Evolutionary conservation across 1,284 basidiomycete species (phyloP), one percentile per base, ranked within the genome.

Genomic region (Cerioporus squamosus): DNA sequence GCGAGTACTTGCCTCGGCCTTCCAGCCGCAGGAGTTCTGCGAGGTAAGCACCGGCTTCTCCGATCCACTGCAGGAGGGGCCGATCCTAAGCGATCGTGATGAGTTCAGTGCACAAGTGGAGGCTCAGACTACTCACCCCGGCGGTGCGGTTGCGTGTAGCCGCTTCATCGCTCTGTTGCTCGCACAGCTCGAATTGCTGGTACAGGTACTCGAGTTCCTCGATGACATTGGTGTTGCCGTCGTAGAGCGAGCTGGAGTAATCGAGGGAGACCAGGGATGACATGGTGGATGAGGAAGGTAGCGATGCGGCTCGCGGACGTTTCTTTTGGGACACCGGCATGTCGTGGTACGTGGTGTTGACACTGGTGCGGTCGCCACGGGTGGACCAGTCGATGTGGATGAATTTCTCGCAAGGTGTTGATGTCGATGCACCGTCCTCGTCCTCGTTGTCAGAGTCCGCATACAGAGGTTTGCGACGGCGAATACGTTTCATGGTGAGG

Each of bases 31-130:
- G 15, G 5, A 60, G 44, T 23, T 60, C 58, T 3, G 31, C 44
- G 2, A 60, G 33, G 17, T 40, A 60, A 1, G 29, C 38, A 18
- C 51, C 39, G 12, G n/a, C 36, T 3, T 59, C 43, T 15, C 48
- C 40, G 10, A 46, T 7, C 57, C 57, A 59, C 44, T 59, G 52
- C 3, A 31, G 47, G 5, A 59, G 44, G 15, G 57, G 57, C 6
- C 46, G 43, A 20, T 59, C 57, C 57, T 59, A 17, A 23, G 18
- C 23, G 23, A 22, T 12, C 4, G 20, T 49, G 2, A 44, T 31
- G 43, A 26, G 15, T 10, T 5, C n/a, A 5, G 33, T 9, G 5
- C 33, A 3, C 5, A 29, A 9, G 10, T 10, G 1, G 29, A 29
- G 29, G 44, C 15, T n/a, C 44, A 8, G 22, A 40, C 8, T 2